phyloP scores from a whole-genome alignment of 108 stramenopile species.

The Bacterosira constricta region DNA sequence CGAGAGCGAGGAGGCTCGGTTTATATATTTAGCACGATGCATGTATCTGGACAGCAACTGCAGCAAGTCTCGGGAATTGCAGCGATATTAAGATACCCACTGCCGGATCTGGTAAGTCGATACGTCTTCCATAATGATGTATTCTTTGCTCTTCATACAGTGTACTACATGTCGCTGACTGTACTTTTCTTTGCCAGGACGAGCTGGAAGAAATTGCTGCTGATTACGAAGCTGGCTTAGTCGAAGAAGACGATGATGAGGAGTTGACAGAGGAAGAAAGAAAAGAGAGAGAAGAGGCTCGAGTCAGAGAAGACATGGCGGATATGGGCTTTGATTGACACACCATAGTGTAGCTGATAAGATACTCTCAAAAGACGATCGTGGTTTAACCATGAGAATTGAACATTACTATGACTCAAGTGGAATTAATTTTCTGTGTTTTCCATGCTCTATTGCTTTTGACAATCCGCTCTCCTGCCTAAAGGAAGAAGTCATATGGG shows the following conservation, averaged over 20 bases:
- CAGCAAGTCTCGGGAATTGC: conserved; percentile 93
- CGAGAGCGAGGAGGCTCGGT: conserved; percentile 87
- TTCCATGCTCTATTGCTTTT: too few species aligned
- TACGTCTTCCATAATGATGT: not conserved
- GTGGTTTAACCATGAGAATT: too few species aligned
- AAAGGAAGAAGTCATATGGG: too few species aligned
- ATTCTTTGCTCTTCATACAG: not conserved
- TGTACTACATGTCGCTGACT: conserved; percentile 9
- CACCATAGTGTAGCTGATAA: too few species aligned
- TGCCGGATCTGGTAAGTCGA: conserved; percentile 68
- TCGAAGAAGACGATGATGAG: conserved; percentile 33
- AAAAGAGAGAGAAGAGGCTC: conserved; percentile 31
- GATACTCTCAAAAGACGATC: too few species aligned
- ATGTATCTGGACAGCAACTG: conserved; percentile 94
- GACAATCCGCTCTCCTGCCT: too few species aligned
- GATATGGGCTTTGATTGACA: conserved; percentile 70
- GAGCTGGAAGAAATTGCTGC: conserved; percentile 75
- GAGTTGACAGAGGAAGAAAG: conserved; percentile 37
- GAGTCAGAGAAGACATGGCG: conserved; percentile 74
- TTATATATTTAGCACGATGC: conserved; percentile 89
- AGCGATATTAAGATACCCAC: conserved; percentile 90
- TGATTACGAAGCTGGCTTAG: conserved; percentile 9
- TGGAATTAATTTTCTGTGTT: too few species aligned
- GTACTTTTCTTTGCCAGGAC: conserved; percentile 86
- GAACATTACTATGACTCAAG: too few species aligned